These are phyloP conservation scores for Leccinum variicolor DNA, from an alignment of 768 basidiomycete species.

Conservation along the genomic window DNA sequence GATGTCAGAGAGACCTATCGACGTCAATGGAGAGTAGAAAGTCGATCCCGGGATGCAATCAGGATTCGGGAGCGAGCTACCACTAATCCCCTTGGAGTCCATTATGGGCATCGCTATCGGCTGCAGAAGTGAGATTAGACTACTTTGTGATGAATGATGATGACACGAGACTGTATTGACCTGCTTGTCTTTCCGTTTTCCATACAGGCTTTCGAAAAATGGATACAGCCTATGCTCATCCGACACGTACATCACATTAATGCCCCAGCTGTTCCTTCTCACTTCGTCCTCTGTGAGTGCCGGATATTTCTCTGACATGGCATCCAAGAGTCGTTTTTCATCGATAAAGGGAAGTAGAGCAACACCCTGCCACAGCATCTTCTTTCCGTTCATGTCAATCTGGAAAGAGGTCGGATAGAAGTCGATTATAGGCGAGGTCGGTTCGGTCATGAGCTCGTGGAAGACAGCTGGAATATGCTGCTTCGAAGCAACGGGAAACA, in stretches of 20 bases:
- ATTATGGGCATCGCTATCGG: slow-evolving; percentile 67
- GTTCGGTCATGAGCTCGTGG: slow-evolving; percentile 83
- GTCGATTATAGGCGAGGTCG: slow-evolving; percentile 89
- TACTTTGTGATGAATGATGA: background rate
- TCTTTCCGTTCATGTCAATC: slow-evolving; percentile 99
- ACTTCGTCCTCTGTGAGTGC: slow-evolving; percentile 76
- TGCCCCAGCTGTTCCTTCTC: slow-evolving; percentile 82
- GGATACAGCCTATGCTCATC: slow-evolving; percentile 86
- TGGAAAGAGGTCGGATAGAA: slow-evolving; percentile 93
- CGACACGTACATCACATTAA: slow-evolving; percentile 76
- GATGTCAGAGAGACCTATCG: slow-evolving; percentile 69
- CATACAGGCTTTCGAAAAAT: slow-evolving; percentile 85
- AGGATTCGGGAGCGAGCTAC: slow-evolving; percentile 77
- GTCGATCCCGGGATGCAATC: slow-evolving; percentile 91
- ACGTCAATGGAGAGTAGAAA: slow-evolving; percentile 70
- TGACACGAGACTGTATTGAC: slow-evolving; percentile 40
- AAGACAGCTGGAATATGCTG: slow-evolving; percentile 84
- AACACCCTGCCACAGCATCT: slow-evolving; percentile 99
- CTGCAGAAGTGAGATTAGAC: slow-evolving; percentile 41
- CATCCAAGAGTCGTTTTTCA: slow-evolving; percentile 72
- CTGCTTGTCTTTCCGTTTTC: slow-evolving; percentile 76
- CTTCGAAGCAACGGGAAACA: slow-evolving; percentile 88
- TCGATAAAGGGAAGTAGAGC: slow-evolving; percentile 97
- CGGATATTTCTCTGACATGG: slow-evolving; percentile 68
- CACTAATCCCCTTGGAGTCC: slow-evolving; percentile 75